Evolutionary conservation across 352 stramenopile genomes (phyloP).

Genomic region (Globisporangium acanthophoron): DNA sequence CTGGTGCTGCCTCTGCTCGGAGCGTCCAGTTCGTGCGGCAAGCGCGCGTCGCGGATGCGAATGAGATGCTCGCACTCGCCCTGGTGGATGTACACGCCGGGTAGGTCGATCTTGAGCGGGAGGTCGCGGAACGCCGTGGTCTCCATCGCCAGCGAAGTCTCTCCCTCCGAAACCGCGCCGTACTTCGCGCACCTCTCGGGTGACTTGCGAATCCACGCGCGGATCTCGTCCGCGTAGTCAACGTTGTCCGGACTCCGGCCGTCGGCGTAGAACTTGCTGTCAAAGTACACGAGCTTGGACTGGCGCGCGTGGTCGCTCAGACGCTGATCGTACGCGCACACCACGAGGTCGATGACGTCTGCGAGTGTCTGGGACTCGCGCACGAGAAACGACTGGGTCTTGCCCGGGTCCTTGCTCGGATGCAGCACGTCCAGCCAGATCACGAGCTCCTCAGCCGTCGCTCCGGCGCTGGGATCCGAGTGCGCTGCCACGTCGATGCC

Average conservation of each 20-base stretch:
- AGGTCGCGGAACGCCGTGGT: slow-evolving; percentile 45
- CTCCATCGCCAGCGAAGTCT: slow-evolving; percentile 22
- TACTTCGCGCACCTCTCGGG: slow-evolving; percentile 28
- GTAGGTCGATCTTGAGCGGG: slow-evolving; percentile 43
- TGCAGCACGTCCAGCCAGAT: slow-evolving; percentile 74
- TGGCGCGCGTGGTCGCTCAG: slow-evolving; percentile 27
- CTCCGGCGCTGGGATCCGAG: not conserved
- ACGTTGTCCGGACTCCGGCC: slow-evolving; percentile 22
- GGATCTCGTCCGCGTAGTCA: slow-evolving; percentile 56
- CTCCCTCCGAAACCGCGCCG: slow-evolving; percentile 6
- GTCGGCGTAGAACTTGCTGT: slow-evolving; percentile 55
- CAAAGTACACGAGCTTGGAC: slow-evolving; percentile 64
- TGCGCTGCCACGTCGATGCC: not conserved
- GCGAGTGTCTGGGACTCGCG: slow-evolving; percentile 45
- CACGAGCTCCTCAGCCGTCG: slow-evolving; percentile 38
- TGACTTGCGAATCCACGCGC: slow-evolving; percentile 44
- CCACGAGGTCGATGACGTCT: slow-evolving; percentile 54
- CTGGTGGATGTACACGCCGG: slow-evolving; percentile 68
- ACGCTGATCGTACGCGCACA: slow-evolving; percentile 61
- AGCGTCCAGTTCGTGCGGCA: slow-evolving; percentile 49
- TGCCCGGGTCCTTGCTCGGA: slow-evolving; percentile 52
- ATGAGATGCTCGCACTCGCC: slow-evolving; percentile 75
- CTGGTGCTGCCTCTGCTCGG: slow-evolving; percentile 12
- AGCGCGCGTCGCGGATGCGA: slow-evolving; percentile 51
- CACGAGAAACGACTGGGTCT: slow-evolving; percentile 72